Evolutionary conservation across 345 rosid species (phyloP).

Genomic region (Odontarrhena argentea): DNA sequence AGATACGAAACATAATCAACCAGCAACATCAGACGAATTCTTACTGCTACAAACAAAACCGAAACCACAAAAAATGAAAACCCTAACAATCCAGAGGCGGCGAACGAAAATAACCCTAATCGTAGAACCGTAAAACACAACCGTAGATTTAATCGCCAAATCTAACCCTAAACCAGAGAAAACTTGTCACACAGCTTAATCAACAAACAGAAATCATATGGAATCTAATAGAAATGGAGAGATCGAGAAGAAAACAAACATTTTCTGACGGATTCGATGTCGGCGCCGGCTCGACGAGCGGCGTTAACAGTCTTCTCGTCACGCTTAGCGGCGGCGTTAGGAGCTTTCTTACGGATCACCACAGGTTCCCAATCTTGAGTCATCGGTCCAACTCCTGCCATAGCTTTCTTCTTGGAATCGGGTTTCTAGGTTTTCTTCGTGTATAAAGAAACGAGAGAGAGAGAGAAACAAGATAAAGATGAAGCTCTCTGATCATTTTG

Average conservation of each 20-base stretch:
- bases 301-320: slow-evolving; percentile 90
- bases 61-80: slow-evolving; percentile 10
- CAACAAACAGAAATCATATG: not conserved
- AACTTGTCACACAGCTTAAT: not conserved
- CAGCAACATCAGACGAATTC: not conserved
- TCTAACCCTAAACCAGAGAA: not conserved
- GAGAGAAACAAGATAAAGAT: not conserved
- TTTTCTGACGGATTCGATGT: slow-evolving; percentile 69
- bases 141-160: slow-evolving; percentile 8
- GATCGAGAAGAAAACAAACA: slow-evolving; percentile 46
- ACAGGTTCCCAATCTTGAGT: slow-evolving; percentile 91
- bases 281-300: slow-evolving; percentile 82
- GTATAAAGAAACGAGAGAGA: slow-evolving; percentile 6
- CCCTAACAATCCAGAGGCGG: not conserved
- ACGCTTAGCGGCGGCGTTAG: slow-evolving; percentile 70
- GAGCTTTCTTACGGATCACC: slow-evolving; percentile 73
- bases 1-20: slow-evolving; percentile 1
- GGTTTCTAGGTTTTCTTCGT: slow-evolving; percentile 32
- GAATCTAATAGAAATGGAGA: not conserved
- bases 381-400: slow-evolving; percentile 77
- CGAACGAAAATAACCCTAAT: slow-evolving; percentile 10
- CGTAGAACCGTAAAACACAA: not conserved
- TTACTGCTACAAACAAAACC: not conserved
- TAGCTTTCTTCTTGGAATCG: slow-evolving; percentile 27
- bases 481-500: not conserved